These are phyloP conservation scores for Solanum megistacrolobum DNA, from an alignment of 257 asterid genomes.

Conservation along the genomic window DNA sequence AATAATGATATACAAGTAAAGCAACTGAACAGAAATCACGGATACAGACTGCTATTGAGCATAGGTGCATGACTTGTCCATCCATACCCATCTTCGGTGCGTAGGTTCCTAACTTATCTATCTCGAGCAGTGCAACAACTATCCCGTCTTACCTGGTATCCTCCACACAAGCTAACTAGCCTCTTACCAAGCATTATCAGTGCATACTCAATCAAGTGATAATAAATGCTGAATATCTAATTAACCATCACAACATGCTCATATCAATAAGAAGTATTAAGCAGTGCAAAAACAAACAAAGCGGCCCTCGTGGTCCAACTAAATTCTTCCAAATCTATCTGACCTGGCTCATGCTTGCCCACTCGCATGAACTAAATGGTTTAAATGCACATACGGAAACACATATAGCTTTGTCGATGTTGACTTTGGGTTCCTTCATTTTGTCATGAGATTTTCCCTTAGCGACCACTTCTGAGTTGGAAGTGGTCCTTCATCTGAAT, in stretches of 20 bases:
- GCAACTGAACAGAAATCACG: neutral
- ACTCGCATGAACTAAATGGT: no score
- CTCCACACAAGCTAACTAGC: neutral
- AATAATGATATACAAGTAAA: neutral
- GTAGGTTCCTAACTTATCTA: neutral
- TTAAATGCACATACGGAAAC: neutral
- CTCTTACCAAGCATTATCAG: neutral
- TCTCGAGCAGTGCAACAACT: neutral
- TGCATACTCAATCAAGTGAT: neutral
- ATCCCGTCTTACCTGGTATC: neutral
- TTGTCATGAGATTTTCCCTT: no score
- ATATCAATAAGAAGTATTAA: neutral
- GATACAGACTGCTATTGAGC: neutral
- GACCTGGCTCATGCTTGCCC: neutral
- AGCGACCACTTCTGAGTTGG: no score
- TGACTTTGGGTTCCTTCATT: no score
- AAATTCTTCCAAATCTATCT: neutral
- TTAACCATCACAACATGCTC: neutral
- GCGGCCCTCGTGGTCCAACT: neutral
- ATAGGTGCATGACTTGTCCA: neutral
- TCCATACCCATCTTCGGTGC: neutral
- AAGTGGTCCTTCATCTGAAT: no score
- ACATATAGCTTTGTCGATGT: neutral
- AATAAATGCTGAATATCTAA: neutral
- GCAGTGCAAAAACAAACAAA: neutral